These are phyloP conservation scores for Gymnopilus dilepis DNA, from an alignment of 768 basidiomycete species.

Conservation along the genomic window DNA sequence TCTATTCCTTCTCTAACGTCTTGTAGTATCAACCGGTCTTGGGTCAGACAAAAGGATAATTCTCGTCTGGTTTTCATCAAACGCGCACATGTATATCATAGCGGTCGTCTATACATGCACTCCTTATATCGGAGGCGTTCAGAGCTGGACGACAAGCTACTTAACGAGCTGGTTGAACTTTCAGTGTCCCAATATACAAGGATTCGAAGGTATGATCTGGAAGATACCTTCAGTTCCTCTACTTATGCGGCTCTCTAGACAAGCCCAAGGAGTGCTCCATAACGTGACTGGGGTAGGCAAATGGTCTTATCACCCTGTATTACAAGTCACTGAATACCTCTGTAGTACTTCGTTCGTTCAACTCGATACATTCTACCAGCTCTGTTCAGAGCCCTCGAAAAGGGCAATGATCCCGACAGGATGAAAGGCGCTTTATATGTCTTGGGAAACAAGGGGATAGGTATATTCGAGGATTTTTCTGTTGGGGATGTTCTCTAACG, in stretches of 20 bases:
- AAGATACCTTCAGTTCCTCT: not conserved
- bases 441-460: constrained; percentile 72
- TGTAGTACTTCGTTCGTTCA: constrained; percentile 74
- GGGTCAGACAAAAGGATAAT: constrained; percentile 75
- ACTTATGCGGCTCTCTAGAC: constrained; percentile 44
- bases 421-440: constrained; percentile 95
- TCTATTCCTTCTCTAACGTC: not conserved
- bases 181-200: constrained; percentile 83
- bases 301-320: not conserved
- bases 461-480: too few relatives aligned
- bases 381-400: constrained; percentile 64
- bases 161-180: constrained; percentile 71
- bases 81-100: constrained; percentile 80
- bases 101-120: constrained; percentile 77
- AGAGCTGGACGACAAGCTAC: constrained; percentile 71
- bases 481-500: not conserved
- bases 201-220: constrained; percentile 66
- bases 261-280: constrained; percentile 69
- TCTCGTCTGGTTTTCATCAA: constrained; percentile 76
- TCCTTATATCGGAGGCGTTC: constrained; percentile 76
- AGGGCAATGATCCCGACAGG: constrained; percentile 85
- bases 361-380: constrained; percentile 67
- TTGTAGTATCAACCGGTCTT: constrained; percentile 65
- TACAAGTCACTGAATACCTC: constrained; percentile 1
- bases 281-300: constrained; percentile 65